Conservation (phyloP, 2,329 filamentous ascomycete genomes). For the Apiospora hydei region DNA sequence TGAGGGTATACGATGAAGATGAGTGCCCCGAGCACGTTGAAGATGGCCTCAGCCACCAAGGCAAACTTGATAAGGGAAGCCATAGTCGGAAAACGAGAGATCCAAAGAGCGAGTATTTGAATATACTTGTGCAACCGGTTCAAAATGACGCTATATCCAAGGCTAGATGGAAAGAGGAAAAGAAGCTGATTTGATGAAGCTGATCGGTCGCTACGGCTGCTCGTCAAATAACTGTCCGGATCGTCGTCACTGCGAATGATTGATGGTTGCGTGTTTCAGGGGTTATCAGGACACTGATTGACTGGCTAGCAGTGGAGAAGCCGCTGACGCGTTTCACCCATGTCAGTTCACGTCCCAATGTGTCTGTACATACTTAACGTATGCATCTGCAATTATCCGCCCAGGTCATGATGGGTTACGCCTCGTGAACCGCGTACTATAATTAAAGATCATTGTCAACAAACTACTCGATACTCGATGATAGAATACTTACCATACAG, state of each 20-base stretch:
- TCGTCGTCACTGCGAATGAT: not conserved
- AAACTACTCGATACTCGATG: too few relatives aligned
- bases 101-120: too few relatives aligned
- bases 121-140: not conserved
- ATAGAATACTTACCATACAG: too few relatives aligned
- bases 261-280: constrained; percentile 7
- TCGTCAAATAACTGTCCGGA: not conserved
- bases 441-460: too few relatives aligned
- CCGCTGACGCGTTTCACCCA: not conserved
- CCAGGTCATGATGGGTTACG: not conserved
- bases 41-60: constrained; percentile 32
- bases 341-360: not conserved
- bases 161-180: not conserved
- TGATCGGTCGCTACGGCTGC: not conserved
- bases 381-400: not conserved
- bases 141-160: not conserved
- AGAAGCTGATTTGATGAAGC: not conserved
- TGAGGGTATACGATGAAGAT: constrained; percentile 32
- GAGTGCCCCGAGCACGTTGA: constrained; percentile 33
- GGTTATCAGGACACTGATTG: not conserved
- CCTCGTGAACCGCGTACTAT: too few relatives aligned
- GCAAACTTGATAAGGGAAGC: constrained; percentile 31
- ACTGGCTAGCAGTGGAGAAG: not conserved
- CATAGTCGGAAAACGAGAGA: constrained; percentile 25
- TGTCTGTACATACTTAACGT: not conserved